These are phyloP conservation scores for Rhododendron ovatum DNA, from an alignment of 148 eudicot species.

Conservation along the genomic window DNA sequence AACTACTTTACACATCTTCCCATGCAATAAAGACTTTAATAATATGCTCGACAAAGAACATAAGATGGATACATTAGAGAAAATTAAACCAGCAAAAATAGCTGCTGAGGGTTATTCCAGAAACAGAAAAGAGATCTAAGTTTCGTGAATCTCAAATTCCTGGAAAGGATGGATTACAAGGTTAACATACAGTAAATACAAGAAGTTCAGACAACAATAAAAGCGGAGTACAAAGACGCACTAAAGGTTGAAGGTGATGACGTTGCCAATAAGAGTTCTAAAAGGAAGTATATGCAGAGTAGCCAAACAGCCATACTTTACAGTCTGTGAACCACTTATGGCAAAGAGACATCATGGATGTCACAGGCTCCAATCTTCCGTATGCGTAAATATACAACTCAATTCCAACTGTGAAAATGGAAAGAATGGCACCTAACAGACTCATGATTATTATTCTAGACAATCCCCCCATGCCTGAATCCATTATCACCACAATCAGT, in stretches of 20 bases:
- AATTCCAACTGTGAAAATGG: conserved; percentile 28
- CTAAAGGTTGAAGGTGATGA: conserved; percentile 16
- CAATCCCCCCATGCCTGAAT: conserved; percentile 63
- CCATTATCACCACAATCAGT: conserved; percentile 75
- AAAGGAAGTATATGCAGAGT: conserved; percentile 46
- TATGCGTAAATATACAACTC: conserved; percentile 66
- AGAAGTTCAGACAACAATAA: background rate
- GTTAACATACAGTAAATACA: background rate
- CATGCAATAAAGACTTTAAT: background rate
- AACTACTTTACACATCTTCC: background rate
- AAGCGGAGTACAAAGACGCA: conserved; percentile 13
- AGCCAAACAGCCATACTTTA: conserved; percentile 44
- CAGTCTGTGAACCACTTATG: conserved; percentile 45
- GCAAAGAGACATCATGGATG: conserved; percentile 39
- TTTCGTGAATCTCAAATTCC: background rate
- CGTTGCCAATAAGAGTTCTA: conserved; percentile 19
- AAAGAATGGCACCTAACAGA: conserved; percentile 23
- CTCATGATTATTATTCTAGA: conserved; percentile 42
- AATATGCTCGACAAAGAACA: background rate
- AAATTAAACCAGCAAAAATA: background rate
- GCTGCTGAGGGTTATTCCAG: background rate
- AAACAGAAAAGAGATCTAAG: background rate
- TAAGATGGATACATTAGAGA: background rate
- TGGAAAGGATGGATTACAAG: background rate
- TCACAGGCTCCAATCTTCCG: conserved; percentile 48